These are phyloP conservation scores for Fusarium tuaranense DNA, from an alignment of 2,329 filamentous ascomycete species.

Conservation along the genomic window DNA sequence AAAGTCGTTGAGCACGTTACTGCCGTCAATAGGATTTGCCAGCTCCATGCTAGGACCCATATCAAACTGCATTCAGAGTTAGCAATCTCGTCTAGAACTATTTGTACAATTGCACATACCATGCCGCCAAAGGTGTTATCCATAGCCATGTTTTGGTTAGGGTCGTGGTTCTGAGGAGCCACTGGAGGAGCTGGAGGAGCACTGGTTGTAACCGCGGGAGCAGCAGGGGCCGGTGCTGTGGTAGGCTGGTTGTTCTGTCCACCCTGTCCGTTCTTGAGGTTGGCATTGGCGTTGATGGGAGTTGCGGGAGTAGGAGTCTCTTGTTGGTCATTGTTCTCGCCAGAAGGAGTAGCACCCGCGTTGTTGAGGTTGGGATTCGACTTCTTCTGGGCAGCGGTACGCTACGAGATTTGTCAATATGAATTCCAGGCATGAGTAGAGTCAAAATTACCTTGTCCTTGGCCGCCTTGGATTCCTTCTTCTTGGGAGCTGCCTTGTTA, in stretches of 20 bases:
- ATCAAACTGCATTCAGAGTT: slow-evolving; percentile 51
- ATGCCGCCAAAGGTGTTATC: slow-evolving; percentile 55
- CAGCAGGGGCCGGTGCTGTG: slow-evolving; percentile 44
- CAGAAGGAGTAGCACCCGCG: slow-evolving; percentile 65
- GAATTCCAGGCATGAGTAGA: not conserved
- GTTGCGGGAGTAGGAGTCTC: slow-evolving; percentile 72
- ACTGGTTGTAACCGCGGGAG: slow-evolving; percentile 48
- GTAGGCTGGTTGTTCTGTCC: slow-evolving; percentile 49
- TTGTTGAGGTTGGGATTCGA: slow-evolving; percentile 66
- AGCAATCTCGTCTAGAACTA: slow-evolving; percentile 17
- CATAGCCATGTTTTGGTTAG: slow-evolving; percentile 58
- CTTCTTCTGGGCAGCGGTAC: slow-evolving; percentile 72
- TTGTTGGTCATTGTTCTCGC: slow-evolving; percentile 66
- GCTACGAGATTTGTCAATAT: slow-evolving; percentile 42
- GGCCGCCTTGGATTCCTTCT: slow-evolving; percentile 75
- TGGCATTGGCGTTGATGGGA: slow-evolving; percentile 59
- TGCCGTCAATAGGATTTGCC: slow-evolving; percentile 64
- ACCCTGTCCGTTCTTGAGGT: slow-evolving; percentile 55
- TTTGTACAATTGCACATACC: slow-evolving; percentile 51
- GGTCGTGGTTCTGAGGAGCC: slow-evolving; percentile 30
- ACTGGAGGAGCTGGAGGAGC: slow-evolving; percentile 43
- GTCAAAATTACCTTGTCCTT: slow-evolving; percentile 73
- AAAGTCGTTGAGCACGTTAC: slow-evolving; percentile 73
- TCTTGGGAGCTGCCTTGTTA: slow-evolving; percentile 81
- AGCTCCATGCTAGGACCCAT: slow-evolving; percentile 64